Evolutionary conservation across 345 rosid genomes (phyloP), one percentile per base, ranked within the genome.

Genomic region (Trapa bicornis): DNA sequence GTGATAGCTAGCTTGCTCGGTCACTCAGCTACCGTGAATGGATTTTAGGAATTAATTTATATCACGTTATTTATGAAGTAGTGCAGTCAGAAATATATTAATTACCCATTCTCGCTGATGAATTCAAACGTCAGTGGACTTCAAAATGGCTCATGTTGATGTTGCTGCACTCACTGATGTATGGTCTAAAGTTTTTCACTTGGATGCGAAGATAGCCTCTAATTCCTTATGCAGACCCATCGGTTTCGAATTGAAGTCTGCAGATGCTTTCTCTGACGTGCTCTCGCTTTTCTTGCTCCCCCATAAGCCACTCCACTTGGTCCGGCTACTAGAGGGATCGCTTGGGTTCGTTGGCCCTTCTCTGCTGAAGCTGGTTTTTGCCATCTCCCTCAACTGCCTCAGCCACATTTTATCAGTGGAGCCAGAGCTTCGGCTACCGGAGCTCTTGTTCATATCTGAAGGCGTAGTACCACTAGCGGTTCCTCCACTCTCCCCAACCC

Each of bases 121-220:
- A 58, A 58, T 29, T 35, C 16, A 32, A 1, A 65, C 35, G 68
- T 64, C 68, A 14, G 50, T 48, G 37, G 17, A 50, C 67, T 47
- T 39, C 16, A 35, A 69, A 64, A 37, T 42, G 58, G 43, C 32
- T 70, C 32, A 3, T 42, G 35, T 47, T n/a, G 10, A 54, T 54
- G 60, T 54, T 8, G 60, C 7, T 8, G 60, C 7, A 58, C 13
- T 58, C 37, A 32, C 37, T 58, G 13, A 32, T 58, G 16, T 58
- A 37, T 58, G 16, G 38, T 35, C 37, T 58, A 32, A 32, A 8
- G 29, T 22, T 22, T 61, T 41, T 85, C 83, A 84, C 66, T 83
- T 86, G 48, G 86, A 80, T 66, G 89, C 92, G 83, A 93, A 90
- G 76, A 93, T 93, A 70, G 85, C 88, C 71, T 88, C 96, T 65